Conservation (phyloP, 192 early-diverging fungal genomes). For the Podila minutissima region DNA sequence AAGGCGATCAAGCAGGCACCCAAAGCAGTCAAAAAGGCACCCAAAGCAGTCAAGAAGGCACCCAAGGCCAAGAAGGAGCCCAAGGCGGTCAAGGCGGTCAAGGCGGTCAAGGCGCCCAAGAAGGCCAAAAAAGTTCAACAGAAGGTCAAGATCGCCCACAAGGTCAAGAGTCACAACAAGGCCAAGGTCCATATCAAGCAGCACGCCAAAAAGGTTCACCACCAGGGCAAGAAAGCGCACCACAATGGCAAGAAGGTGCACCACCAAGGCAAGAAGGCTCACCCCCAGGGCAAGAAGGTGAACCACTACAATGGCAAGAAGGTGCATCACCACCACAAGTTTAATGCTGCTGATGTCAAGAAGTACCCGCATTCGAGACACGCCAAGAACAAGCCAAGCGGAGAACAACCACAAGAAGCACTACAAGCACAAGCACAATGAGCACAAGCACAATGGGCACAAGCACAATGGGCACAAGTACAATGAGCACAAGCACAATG, state of each 20-base stretch:
- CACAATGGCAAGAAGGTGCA: not conserved
- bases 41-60: not conserved
- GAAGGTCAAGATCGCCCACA: not conserved
- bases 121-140: not conserved
- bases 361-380: constrained; percentile 8
- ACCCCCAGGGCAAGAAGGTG: not conserved
- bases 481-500: not conserved
- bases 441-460: not conserved
- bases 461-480: no score
- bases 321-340: constrained; percentile 3
- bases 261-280: not conserved
- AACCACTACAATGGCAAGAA: not conserved
- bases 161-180: not conserved
- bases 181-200: not conserved
- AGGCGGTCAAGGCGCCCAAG: not conserved
- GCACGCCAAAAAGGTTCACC: constrained; percentile 3
- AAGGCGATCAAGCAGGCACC: not conserved
- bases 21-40: not conserved
- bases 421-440: not conserved
- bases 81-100: not conserved
- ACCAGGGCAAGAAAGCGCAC: not conserved
- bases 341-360: constrained; percentile 5
- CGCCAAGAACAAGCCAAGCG: not conserved
- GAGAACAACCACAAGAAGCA: not conserved
- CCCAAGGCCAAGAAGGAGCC: not conserved